A percentile compares a stretch with the other conserved stretches of the same genome.
Evolutionary conservation across 805 yeast genomes (phyloP).

Genomic region (Nakazawaea populi): DNA sequence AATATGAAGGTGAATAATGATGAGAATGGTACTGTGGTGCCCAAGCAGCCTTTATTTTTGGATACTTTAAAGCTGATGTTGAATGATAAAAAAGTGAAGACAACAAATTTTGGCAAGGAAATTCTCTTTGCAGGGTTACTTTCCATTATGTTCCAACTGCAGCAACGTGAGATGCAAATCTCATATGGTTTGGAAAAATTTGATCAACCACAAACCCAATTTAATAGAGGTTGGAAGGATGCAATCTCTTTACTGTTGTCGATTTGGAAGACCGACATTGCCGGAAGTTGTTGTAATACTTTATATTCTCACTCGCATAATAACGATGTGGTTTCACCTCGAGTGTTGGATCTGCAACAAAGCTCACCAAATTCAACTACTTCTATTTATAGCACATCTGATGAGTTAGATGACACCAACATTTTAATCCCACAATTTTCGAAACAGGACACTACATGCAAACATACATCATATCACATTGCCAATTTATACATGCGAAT

Average conservation of each 20-base stretch:
- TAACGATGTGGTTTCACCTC: neutral
- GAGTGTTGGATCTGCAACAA: neutral
- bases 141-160: constrained; percentile 66
- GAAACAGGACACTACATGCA: constrained; percentile 43
- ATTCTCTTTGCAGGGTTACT: constrained; percentile 62
- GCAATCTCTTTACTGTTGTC: constrained; percentile 64
- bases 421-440: constrained; percentile 23
- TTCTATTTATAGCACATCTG: constrained; percentile 4
- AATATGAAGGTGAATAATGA: constrained; percentile 13
- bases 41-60: constrained; percentile 41
- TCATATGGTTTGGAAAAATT: constrained; percentile 37
- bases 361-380: constrained; percentile 5
- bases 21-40: constrained; percentile 14
- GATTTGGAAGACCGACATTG: constrained; percentile 53
- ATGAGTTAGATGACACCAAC: constrained; percentile 6
- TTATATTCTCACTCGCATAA: neutral
- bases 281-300: constrained; percentile 28
- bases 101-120: constrained; percentile 58
- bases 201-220: constrained; percentile 19
- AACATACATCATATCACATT: constrained; percentile 64
- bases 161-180: constrained; percentile 62
- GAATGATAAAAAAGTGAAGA: constrained; percentile 41
- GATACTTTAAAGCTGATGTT: constrained; percentile 52
- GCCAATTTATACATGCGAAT: constrained; percentile 67
- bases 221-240: constrained; percentile 57